Percentiles rank a stretch among this genome's conserved stretches.
These are phyloP conservation scores for Termitomyces bulborhizus DNA, from an alignment of 768 basidiomycete species.

Conservation along the genomic window DNA sequence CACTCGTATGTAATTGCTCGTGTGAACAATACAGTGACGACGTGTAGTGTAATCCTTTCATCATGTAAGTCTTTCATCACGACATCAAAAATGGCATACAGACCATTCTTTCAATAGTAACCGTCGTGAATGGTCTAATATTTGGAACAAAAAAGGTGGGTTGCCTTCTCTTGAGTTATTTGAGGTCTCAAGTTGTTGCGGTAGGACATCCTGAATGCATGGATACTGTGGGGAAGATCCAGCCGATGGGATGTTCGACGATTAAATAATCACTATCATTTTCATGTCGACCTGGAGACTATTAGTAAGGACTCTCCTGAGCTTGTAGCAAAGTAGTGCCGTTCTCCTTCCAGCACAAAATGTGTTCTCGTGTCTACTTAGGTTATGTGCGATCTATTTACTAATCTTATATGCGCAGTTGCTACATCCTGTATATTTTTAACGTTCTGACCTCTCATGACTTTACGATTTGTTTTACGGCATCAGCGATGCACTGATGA, in stretches of 20 bases:
- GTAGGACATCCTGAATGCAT: neutral
- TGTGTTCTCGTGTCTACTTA: neutral
- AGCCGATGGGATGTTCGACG: neutral
- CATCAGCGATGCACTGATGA: neutral
- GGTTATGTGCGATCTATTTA: neutral
- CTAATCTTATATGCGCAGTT: neutral
- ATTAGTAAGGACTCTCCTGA: neutral
- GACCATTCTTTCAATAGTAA: neutral
- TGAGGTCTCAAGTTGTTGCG: neutral
- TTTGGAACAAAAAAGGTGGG: neutral
- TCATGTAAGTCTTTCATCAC: neutral
- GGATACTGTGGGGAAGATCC: neutral
- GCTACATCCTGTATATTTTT: neutral
- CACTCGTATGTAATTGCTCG: constrained; percentile 2
- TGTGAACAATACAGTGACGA: constrained; percentile 6
- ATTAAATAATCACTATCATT: neutral
- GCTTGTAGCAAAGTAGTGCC: neutral
- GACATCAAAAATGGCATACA: neutral
- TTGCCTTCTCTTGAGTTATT: neutral
- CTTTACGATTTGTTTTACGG: too few species aligned
- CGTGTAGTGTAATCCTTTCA: constrained; percentile 5
- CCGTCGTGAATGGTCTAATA: neutral
- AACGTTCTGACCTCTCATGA: too few species aligned
- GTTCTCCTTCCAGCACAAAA: neutral
- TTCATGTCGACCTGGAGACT: neutral